Conservation (phyloP, 2,329 filamentous ascomycete genomes). For the Cercospora zeae-maydis region DNA sequence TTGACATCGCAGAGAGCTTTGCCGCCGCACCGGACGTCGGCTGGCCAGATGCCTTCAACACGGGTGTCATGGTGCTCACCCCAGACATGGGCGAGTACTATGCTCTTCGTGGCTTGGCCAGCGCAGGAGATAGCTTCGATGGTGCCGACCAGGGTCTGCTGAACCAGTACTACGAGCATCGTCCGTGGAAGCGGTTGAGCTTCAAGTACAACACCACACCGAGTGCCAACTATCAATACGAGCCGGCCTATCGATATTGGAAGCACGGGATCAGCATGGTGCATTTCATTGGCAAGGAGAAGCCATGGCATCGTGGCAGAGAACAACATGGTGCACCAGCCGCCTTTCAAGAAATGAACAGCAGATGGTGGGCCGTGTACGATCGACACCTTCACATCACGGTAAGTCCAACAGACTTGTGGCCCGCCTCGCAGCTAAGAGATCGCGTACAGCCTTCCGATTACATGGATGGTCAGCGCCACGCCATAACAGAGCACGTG, state of each 20-base stretch:
- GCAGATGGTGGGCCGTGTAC: conserved; percentile 91
- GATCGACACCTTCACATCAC: conserved; percentile 71
- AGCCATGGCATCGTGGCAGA: conserved; percentile 66
- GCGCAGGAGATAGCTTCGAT: conserved; percentile 88
- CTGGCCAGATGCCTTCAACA: conserved; percentile 98
- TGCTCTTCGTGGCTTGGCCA: conserved; percentile 76
- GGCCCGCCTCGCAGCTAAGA: conserved; percentile 11
- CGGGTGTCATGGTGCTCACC: conserved; percentile 88
- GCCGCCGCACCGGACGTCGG: conserved; percentile 88
- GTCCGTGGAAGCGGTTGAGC: conserved; percentile 75
- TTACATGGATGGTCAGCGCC: conserved; percentile 21
- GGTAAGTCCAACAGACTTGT: conserved; percentile 11
- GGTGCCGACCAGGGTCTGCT: conserved; percentile 93
- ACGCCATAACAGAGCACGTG: conserved; percentile 12
- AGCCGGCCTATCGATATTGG: conserved; percentile 91
- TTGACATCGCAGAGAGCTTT: conserved; percentile 60
- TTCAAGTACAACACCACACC: conserved; percentile 98
- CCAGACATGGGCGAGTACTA: conserved; percentile 87
- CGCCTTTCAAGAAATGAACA: conserved; percentile 78
- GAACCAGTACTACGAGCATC: conserved; percentile 86
- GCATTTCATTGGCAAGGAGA: conserved; percentile 89
- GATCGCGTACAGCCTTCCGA: conserved; percentile 15
- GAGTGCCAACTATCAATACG: conserved; percentile 93
- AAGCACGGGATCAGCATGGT: conserved; percentile 84
- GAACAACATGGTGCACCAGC: conserved; percentile 50